phyloP scores from a whole-genome alignment of 345 rosid genomes.

The Citrus australasica region DNA sequence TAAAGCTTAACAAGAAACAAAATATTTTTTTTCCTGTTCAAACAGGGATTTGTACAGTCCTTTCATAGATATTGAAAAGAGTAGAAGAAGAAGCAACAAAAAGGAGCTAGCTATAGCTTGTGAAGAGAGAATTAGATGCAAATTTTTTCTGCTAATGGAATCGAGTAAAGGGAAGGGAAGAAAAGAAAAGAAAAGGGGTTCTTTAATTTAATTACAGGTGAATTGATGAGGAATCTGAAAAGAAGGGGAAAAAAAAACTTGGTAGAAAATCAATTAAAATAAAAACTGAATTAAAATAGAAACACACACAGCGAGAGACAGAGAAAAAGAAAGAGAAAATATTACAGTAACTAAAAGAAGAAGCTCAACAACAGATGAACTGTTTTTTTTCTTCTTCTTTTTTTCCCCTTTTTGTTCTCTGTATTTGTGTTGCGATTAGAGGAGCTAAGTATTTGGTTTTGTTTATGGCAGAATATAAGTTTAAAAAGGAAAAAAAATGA shows the following conservation, averaged over 20 bases:
- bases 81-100: slow-evolving; percentile 8
- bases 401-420: background rate
- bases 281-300: background rate
- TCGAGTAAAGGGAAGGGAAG: slow-evolving; percentile 31
- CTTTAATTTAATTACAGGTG: background rate
- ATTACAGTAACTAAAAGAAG: slow-evolving; percentile 15
- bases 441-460: background rate
- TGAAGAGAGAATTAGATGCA: slow-evolving; percentile 54
- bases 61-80: slow-evolving; percentile 7
- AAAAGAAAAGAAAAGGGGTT: slow-evolving; percentile 2
- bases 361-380: slow-evolving; percentile 2
- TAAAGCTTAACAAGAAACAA: background rate
- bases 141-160: slow-evolving; percentile 27
- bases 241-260: background rate
- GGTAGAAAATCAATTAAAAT: slow-evolving; percentile 17
- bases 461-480: background rate
- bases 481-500: too few relatives aligned
- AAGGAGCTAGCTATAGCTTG: background rate
- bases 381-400: background rate
- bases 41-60: slow-evolving; percentile 9
- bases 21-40: background rate
- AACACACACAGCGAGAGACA: background rate
- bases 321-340: slow-evolving; percentile 1
- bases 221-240: slow-evolving; percentile 11
- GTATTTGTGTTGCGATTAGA: slow-evolving; percentile 17